Evolutionary conservation across 2,329 filamentous ascomycete species (phyloP).

Genomic region (Sclerotinia spermophila): DNA sequence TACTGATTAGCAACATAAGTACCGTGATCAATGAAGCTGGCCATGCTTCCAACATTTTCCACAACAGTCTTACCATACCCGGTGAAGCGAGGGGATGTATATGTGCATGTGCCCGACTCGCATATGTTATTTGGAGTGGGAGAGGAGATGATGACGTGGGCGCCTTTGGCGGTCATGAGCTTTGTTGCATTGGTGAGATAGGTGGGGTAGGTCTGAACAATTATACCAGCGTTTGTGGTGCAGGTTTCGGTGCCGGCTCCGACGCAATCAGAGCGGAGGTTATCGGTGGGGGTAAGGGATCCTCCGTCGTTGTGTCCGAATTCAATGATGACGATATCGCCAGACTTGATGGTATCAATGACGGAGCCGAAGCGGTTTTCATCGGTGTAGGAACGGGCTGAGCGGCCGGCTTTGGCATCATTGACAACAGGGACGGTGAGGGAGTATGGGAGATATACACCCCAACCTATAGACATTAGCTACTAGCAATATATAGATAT

Average conservation of each 20-base stretch:
- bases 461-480: constrained; percentile 51
- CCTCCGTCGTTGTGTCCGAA: constrained; percentile 70
- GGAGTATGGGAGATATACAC: constrained; percentile 53
- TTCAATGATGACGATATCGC: constrained; percentile 51
- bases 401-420: constrained; percentile 62
- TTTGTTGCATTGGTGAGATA: constrained; percentile 33
- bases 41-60: constrained; percentile 36
- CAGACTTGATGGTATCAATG: constrained; percentile 40
- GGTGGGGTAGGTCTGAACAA: constrained; percentile 35
- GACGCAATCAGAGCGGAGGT: constrained; percentile 57
- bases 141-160: constrained; percentile 56
- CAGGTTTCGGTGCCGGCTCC: constrained; percentile 46
- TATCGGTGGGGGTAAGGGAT: constrained; percentile 47
- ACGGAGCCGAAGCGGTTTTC: constrained; percentile 62
- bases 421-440: constrained; percentile 53
- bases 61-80: constrained; percentile 50
- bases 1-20: constrained; percentile 51
- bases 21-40: constrained; percentile 56
- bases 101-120: constrained; percentile 50
- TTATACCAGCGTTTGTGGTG: constrained; percentile 44
- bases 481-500: not conserved
- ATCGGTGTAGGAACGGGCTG: constrained; percentile 61
- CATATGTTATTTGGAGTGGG: constrained; percentile 63
- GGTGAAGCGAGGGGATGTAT: constrained; percentile 52
- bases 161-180: constrained; percentile 48